These are phyloP conservation scores for Aspergillus ochraceus DNA, from an alignment of 2,329 filamentous ascomycete genomes.

Conservation along the genomic window DNA sequence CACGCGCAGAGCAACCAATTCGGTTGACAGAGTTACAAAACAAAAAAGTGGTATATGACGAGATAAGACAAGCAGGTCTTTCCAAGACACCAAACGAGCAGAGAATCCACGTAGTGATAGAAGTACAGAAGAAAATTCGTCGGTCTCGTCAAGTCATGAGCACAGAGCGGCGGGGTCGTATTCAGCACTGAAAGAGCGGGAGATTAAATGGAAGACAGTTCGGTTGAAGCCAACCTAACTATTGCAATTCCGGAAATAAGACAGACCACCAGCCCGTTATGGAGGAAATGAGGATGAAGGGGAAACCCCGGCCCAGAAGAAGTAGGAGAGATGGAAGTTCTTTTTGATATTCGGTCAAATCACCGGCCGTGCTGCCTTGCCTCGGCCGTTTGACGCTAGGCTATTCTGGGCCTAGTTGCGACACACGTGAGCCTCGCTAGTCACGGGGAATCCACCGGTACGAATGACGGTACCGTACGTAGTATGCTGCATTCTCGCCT, in stretches of 20 bases:
- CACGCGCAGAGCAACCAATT: neutral
- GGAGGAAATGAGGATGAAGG: slow-evolving; percentile 9
- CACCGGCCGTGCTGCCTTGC: slow-evolving; percentile 12
- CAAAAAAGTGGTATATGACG: slow-evolving; percentile 12
- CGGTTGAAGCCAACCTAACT: slow-evolving; percentile 1
- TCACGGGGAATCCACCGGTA: neutral
- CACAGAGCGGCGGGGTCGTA: slow-evolving; percentile 20
- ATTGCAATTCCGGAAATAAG: neutral
- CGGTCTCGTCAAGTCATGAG: slow-evolving; percentile 44
- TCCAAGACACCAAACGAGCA: slow-evolving; percentile 14
- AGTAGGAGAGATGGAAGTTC: slow-evolving; percentile 12
- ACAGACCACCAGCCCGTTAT: slow-evolving; percentile 7
- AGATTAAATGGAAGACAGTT: slow-evolving; percentile 8
- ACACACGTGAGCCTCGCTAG: neutral
- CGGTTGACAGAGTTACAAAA: slow-evolving; percentile 3
- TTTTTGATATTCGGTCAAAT: slow-evolving; percentile 22
- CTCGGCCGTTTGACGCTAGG: neutral
- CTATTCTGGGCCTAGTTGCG: neutral
- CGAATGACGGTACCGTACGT: neutral
- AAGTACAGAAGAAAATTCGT: slow-evolving; percentile 37
- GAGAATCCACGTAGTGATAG: slow-evolving; percentile 28
- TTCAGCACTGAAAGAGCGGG: slow-evolving; percentile 10
- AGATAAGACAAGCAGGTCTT: slow-evolving; percentile 2
- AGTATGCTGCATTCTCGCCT: neutral
- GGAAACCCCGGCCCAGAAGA: slow-evolving; percentile 13